A percentile compares a stretch with the other conserved stretches of the same genome.
Conservation (phyloP, 2,329 filamentous ascomycete species). For the Venturia nashicola region DNA sequence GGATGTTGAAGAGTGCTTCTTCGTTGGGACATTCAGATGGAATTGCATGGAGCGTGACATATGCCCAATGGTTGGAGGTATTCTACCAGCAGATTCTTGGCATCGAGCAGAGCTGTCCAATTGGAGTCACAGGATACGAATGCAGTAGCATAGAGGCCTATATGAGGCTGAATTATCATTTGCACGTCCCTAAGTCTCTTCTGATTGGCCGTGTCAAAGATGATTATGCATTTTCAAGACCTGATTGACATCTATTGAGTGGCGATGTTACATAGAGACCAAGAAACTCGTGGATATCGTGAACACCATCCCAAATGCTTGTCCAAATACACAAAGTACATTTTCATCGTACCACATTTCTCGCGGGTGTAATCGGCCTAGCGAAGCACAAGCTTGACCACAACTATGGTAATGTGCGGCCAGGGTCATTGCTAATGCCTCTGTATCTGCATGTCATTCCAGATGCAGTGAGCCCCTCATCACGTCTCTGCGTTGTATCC, state of each 20-base stretch:
- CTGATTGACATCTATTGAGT: neutral
- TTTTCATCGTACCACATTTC: neutral
- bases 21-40: neutral
- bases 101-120: neutral
- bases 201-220: neutral
- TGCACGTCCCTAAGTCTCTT: neutral
- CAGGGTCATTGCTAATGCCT: neutral
- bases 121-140: neutral
- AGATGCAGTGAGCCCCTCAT: neutral
- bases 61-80: neutral
- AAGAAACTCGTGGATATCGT: neutral
- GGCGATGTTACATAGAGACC: neutral
- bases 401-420: neutral
- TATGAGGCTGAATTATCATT: neutral
- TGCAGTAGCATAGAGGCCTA: neutral
- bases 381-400: neutral
- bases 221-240: neutral
- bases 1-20: neutral
- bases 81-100: neutral
- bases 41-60: neutral
- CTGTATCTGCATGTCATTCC: neutral
- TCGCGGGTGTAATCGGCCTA: neutral
- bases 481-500: neutral
- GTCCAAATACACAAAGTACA: neutral
- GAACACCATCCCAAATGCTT: slow-evolving; percentile 1